These are phyloP conservation scores for Phanerochaete sordida DNA, from an alignment of 768 basidiomycete species.

Conservation along the genomic window DNA sequence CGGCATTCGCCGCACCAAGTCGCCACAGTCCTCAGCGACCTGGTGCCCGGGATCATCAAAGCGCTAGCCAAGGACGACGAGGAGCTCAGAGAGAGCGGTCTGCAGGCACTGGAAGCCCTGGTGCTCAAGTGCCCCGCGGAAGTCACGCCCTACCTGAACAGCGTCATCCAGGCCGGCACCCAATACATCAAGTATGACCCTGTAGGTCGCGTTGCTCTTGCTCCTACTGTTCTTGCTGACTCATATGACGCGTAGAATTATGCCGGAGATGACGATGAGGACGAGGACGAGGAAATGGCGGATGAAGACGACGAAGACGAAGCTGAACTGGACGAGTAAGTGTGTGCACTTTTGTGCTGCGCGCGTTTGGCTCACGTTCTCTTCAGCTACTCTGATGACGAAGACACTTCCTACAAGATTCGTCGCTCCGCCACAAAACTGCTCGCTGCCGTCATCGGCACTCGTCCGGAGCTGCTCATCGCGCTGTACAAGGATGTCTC, in stretches of 20 bases:
- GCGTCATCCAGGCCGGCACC: constrained; percentile 67
- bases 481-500: constrained; percentile 82
- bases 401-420: constrained; percentile 97
- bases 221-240: background rate
- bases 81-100: constrained; percentile 73
- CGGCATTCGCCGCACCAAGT: constrained; percentile 70
- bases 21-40: constrained; percentile 51
- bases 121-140: constrained; percentile 83
- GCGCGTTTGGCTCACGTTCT: background rate
- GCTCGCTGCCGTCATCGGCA: constrained; percentile 78
- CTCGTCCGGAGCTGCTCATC: constrained; percentile 82
- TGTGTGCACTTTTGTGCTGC: constrained; percentile 9
- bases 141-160: constrained; percentile 64
- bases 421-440: constrained; percentile 92
- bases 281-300: constrained; percentile 58
- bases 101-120: constrained; percentile 88
- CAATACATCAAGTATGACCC: constrained; percentile 93
- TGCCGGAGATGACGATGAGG: constrained; percentile 67
- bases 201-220: constrained; percentile 40
- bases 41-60: constrained; percentile 70
- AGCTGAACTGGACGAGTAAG: constrained; percentile 71
- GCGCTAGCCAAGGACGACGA: constrained; percentile 75
- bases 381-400: constrained; percentile 94
- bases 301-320: constrained; percentile 78
- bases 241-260: constrained; percentile 51